Conservation (phyloP, 805 yeast species). For the Lipomyces sp. region DNA sequence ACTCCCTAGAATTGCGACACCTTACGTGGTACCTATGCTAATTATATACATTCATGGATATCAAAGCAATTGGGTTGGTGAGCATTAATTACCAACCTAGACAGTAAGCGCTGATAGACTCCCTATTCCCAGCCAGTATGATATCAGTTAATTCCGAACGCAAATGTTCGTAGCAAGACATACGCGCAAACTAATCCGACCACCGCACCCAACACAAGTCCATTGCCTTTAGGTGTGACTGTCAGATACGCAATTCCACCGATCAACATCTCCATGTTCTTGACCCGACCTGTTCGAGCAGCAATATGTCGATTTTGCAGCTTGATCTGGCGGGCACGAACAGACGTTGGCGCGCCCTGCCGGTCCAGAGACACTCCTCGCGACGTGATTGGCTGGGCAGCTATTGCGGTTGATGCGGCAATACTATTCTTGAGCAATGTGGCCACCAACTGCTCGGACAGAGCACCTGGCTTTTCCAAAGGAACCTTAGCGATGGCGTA, state of each 20-base stretch:
- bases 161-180: slow-evolving; percentile 5
- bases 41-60: no score
- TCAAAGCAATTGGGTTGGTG: no score
- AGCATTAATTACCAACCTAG: background rate
- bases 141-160: background rate
- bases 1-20: no score
- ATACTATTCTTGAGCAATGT: slow-evolving; percentile 18
- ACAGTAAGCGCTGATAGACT: no score
- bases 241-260: slow-evolving; percentile 20
- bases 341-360: slow-evolving; percentile 16
- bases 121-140: background rate
- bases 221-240: slow-evolving; percentile 19
- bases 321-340: slow-evolving; percentile 17
- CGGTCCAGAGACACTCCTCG: background rate
- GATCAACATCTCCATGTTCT: slow-evolving; percentile 10
- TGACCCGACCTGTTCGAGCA: slow-evolving; percentile 25
- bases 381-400: background rate
- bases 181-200: slow-evolving; percentile 18
- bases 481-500: slow-evolving; percentile 58
- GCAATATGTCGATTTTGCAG: slow-evolving; percentile 29
- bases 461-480: slow-evolving; percentile 15
- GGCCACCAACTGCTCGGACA: slow-evolving; percentile 14
- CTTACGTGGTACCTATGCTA: no score
- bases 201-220: slow-evolving; percentile 15
- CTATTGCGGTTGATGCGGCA: slow-evolving; percentile 12